phyloP scores from a whole-genome alignment of 1,284 basidiomycete genomes.

The Irpex sp. region DNA sequence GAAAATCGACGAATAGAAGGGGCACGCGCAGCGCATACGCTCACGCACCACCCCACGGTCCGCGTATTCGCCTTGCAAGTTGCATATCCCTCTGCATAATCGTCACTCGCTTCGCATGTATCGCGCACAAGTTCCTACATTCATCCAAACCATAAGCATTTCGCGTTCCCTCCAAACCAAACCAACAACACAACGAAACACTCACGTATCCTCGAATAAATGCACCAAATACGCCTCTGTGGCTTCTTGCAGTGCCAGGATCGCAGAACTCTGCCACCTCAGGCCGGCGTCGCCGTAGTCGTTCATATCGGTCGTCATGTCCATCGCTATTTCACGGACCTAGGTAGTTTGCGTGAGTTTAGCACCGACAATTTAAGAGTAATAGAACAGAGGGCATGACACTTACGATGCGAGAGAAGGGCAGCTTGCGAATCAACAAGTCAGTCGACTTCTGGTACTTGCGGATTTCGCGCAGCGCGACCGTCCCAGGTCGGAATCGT shows the following conservation, averaged over 20 bases:
- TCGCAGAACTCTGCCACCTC: constrained; percentile 89
- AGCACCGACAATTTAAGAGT: background rate
- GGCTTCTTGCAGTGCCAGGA: constrained; percentile 90
- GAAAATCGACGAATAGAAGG: too few species aligned
- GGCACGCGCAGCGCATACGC: too few species aligned
- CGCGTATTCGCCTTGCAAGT: constrained; percentile 90
- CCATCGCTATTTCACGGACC: constrained; percentile 89
- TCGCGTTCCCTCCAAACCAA: background rate
- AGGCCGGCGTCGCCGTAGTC: constrained; percentile 55
- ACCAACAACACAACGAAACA: constrained; percentile 19
- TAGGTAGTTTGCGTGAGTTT: background rate
- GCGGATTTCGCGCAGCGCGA: constrained; percentile 86
- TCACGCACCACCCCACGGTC: constrained; percentile 54
- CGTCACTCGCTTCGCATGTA: constrained; percentile 98
- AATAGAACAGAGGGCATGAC: background rate
- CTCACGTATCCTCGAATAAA: constrained; percentile 93
- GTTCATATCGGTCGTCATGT: constrained; percentile 76
- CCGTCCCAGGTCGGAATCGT: constrained; percentile 79
- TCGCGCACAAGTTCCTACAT: constrained; percentile 84
- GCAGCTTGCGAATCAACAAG: constrained; percentile 79
- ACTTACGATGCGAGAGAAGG: constrained; percentile 87
- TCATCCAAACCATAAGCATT: too few species aligned
- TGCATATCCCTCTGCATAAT: constrained; percentile 98
- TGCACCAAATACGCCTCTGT: constrained; percentile 93
- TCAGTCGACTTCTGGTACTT: constrained; percentile 94